Percentiles rank a stretch among this genome's conserved stretches.
Conservation (phyloP, 2,329 filamentous ascomycete genomes). For the Microdochium trichocladiopsis region DNA sequence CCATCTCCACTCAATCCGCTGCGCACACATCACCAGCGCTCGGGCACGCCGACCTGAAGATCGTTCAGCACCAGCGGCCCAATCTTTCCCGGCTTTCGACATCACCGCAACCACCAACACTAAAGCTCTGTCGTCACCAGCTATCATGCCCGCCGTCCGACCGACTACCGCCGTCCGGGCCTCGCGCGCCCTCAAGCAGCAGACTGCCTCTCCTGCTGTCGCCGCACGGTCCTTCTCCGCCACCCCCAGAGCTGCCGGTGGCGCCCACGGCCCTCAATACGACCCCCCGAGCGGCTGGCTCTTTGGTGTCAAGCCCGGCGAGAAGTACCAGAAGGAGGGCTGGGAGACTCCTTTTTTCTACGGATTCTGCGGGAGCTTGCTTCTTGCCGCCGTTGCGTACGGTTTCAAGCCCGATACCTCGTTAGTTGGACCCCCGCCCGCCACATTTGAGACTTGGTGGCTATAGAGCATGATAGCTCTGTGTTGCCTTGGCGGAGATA, state of each 20-base stretch:
- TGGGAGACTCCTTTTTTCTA: constrained; percentile 88
- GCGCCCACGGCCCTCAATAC: constrained; percentile 67
- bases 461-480: too few species aligned
- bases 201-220: constrained; percentile 4
- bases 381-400: constrained; percentile 70
- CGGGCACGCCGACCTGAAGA: background rate
- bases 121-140: background rate
- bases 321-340: constrained; percentile 93
- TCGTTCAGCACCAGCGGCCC: background rate
- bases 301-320: constrained; percentile 86
- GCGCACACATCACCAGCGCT: background rate
- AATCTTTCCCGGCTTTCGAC: background rate
- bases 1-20: constrained; percentile 1
- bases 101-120: background rate
- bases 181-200: constrained; percentile 16
- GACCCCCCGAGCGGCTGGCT: constrained; percentile 90
- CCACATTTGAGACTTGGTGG: too few species aligned
- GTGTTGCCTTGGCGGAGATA: too few species aligned
- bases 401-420: constrained; percentile 98
- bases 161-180: constrained; percentile 17
- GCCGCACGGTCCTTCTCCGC: constrained; percentile 33
- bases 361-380: constrained; percentile 74
- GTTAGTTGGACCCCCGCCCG: constrained; percentile 52
- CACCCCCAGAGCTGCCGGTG: constrained; percentile 32
- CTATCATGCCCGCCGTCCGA: constrained; percentile 20